Evolutionary conservation across 345 rosid species (phyloP), one percentile per base, ranked within the genome.

Genomic region (Syzygium jambos): DNA sequence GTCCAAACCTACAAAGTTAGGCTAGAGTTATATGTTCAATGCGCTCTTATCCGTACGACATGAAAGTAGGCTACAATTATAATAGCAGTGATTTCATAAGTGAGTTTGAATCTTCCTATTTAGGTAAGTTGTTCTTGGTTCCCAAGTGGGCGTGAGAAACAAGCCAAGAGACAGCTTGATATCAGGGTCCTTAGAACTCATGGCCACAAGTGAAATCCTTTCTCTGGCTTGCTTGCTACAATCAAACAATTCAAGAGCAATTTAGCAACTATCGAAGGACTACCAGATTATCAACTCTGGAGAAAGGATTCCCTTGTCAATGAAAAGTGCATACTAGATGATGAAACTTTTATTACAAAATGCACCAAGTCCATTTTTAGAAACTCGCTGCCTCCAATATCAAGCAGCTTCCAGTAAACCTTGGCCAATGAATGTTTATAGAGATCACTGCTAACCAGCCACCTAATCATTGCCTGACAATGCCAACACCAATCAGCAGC

Each of bases 381-480:
- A 3, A 59, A 59, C 2, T 1, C 2, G 8, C 2, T 59, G 30
- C 65, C 0, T 59, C 6, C 3, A 27, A 1, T 59, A 59, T 3
- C 4, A 27, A 3, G 30, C 65, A 27, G 0, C 8, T 27, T 59
- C 0, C 5, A 11, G 27, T 27, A 59, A 27, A 5, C 3, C 16
- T 25, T 0, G 0, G 16, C 1, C 0, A 5, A 59, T 59, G 65
- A 11, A 59, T 59, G 30, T 59, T 0, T 0, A 59, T 15, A 59
- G 12, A 11, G 65, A 59, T 25, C 0, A 59, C 7, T 11, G 1
- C 8, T 25, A 12, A 27, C 65, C 65, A 27, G 2, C 65, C 30
- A 59, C 68, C 15, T 27, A 27, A 27, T 27, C 68, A 59, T 11
- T 5, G 30, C 7, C 12, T 27, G 30, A 14, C 5, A 25, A 11